Conservation (phyloP, 352 stramenopile genomes). For the Phytophthora colocasiae region DNA sequence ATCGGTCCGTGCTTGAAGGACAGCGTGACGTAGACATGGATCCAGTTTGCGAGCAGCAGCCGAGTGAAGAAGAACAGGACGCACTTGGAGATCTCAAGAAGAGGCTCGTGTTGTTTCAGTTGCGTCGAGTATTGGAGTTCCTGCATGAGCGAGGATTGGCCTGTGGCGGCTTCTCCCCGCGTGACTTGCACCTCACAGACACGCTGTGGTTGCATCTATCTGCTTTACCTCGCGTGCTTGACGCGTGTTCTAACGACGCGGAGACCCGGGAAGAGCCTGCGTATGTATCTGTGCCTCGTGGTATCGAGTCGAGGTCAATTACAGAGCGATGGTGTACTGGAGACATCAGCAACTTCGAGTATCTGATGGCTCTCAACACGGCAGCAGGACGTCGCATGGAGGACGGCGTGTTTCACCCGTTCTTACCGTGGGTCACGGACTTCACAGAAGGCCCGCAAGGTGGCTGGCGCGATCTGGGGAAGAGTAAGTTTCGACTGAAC, state of each 20-base stretch:
- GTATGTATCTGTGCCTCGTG: constrained; percentile 8
- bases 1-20: constrained; percentile 59
- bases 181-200: constrained; percentile 55
- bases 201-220: constrained; percentile 60
- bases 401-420: constrained; percentile 87
- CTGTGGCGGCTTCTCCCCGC: constrained; percentile 51
- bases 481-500: constrained; percentile 95
- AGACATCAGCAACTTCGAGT: constrained; percentile 93
- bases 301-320: constrained; percentile 48
- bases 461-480: constrained; percentile 90
- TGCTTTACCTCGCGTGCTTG: constrained; percentile 37
- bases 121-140: constrained; percentile 53
- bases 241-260: constrained; percentile 1
- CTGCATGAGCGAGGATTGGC: constrained; percentile 52
- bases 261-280: neutral
- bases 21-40: constrained; percentile 28
- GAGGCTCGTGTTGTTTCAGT: constrained; percentile 74
- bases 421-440: constrained; percentile 97
- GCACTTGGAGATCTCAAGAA: constrained; percentile 63
- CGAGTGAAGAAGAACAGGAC: constrained; percentile 28
- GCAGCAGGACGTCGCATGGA: constrained; percentile 87
- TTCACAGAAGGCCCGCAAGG: constrained; percentile 61
- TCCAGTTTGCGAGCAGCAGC: constrained; percentile 11
- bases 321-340: constrained; percentile 91
- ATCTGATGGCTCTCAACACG: constrained; percentile 93